phyloP scores from a whole-genome alignment of 495 filamentous ascomycete genomes.

The Venustampulla echinocandica region DNA sequence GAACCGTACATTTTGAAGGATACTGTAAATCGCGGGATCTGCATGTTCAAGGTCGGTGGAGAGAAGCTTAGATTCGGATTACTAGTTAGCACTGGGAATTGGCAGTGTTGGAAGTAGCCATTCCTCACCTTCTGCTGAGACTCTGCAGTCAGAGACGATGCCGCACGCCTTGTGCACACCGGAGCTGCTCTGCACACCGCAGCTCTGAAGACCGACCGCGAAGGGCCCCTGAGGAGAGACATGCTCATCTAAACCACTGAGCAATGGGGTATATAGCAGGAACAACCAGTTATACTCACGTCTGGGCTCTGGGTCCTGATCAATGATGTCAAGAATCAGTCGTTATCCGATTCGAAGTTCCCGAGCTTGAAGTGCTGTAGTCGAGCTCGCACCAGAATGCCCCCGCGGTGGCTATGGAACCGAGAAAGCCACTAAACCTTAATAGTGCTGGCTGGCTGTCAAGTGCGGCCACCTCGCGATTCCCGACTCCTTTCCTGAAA shows the following conservation, averaged over 20 bases:
- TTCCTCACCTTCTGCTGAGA: slow-evolving; percentile 55
- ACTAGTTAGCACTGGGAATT: background rate
- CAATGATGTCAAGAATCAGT: slow-evolving; percentile 1
- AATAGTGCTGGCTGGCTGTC: no score
- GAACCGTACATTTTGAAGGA: slow-evolving; percentile 72
- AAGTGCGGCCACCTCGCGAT: no score
- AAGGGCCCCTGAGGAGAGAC: slow-evolving; percentile 23
- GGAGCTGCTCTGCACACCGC: slow-evolving; percentile 14
- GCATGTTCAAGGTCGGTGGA: slow-evolving; percentile 69
- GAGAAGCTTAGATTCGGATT: slow-evolving; percentile 52
- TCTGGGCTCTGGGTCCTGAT: slow-evolving; percentile 3
- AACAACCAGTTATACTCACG: slow-evolving; percentile 11
- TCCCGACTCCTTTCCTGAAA: slow-evolving; percentile 23
- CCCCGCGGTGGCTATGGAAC: no score
- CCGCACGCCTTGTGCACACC: slow-evolving; percentile 30
- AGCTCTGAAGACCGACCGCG: slow-evolving; percentile 15
- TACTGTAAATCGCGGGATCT: slow-evolving; percentile 77
- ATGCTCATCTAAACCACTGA: slow-evolving; percentile 15
- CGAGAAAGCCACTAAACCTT: no score
- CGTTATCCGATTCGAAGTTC: background rate
- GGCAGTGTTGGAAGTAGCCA: background rate
- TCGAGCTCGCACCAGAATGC: slow-evolving; percentile 1
- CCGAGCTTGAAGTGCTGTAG: slow-evolving; percentile 2
- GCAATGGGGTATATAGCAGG: background rate
- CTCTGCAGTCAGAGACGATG: slow-evolving; percentile 44